Base-by-base conservation (phyloP, 495 filamentous ascomycete genomes). In the Hypomontagnella submonticulosa region DNA sequence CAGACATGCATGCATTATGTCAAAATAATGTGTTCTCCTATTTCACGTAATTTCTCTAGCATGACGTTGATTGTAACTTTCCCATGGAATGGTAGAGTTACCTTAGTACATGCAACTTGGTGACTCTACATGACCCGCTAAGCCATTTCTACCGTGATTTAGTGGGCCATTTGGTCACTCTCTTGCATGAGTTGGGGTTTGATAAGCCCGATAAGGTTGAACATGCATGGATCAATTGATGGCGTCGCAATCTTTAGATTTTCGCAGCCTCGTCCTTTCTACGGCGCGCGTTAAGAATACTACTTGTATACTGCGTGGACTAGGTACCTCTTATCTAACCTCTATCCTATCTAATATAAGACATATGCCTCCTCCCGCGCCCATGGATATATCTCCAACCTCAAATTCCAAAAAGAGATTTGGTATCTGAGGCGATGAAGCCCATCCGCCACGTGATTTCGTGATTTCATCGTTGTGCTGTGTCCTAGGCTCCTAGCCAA, bases 171-270 rank as follows among this genome's bases (percentile, higher is more conserved):
- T 38, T 40, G 34, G 6, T 3, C 20, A 41, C 11, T 49, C 32
- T 58, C 33, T 32, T 60, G 62, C 56, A 66, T 49, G 63, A 56
- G 55, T 52, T 20, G 30, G 51, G 10, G 43, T 18, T 37, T 33
- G 63, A 66, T 66, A 66, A 60, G 18, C 47, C 18, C 34, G 62
- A 66, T 66, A 66, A 66, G 63, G 38, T 61, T 33, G 23, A 27
- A 3, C 23, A 27, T 27, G 23, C 23, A 27, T 27, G 23, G 23
- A n/a, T n/a, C n/a, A n/a, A n/a, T n/a, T n/a, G 23, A 27, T 47
- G 38, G 46, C 52, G 37, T 27, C 63, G 56, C 42, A 37, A 47
- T 49, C 44, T 18, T 15, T 61, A 18, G 51, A 67, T 44, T 67
- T 67, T 53, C 30, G 46, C 41, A 67, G 64, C 64, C 64, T 67